Percentiles rank a stretch among this genome's conserved stretches.
Conservation (phyloP, 495 filamentous ascomycete genomes). For the Cryomyces minteri region DNA sequence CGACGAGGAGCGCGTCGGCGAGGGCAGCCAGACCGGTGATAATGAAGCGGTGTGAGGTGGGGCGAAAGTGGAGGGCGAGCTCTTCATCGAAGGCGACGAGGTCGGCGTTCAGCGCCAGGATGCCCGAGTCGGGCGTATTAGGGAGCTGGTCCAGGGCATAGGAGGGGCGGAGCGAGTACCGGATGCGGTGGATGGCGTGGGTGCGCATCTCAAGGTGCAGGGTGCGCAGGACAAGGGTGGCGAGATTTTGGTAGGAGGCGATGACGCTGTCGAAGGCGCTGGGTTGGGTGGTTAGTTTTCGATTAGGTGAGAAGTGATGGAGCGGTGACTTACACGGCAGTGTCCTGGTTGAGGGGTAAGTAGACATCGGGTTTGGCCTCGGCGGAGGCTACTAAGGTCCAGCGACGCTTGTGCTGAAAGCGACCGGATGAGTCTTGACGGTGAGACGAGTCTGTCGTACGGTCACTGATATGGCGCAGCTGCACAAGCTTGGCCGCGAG, state of each 20-base stretch:
- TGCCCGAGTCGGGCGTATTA: slow-evolving; percentile 57
- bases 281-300: not conserved
- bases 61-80: slow-evolving; percentile 46
- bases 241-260: slow-evolving; percentile 58
- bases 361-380: slow-evolving; percentile 49
- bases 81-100: slow-evolving; percentile 74
- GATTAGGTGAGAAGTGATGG: not conserved
- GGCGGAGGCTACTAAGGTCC: slow-evolving; percentile 51
- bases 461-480: slow-evolving; percentile 50
- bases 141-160: slow-evolving; percentile 57
- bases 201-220: slow-evolving; percentile 77
- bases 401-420: slow-evolving; percentile 37
- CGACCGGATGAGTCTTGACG: slow-evolving; percentile 17
- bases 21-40: slow-evolving; percentile 52
- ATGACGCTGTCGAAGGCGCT: slow-evolving; percentile 79
- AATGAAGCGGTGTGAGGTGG: slow-evolving; percentile 43
- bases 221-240: slow-evolving; percentile 55
- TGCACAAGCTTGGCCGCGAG: slow-evolving; percentile 59
- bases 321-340: slow-evolving; percentile 38
- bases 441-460: slow-evolving; percentile 23
- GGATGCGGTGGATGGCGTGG: slow-evolving; percentile 44
- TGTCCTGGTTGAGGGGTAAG: slow-evolving; percentile 77
- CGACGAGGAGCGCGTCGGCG: slow-evolving; percentile 48
- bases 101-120: slow-evolving; percentile 61
- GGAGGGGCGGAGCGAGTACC: slow-evolving; percentile 14